Conservation (phyloP, 768 basidiomycete genomes). For the Fistulinella prunicolor region DNA sequence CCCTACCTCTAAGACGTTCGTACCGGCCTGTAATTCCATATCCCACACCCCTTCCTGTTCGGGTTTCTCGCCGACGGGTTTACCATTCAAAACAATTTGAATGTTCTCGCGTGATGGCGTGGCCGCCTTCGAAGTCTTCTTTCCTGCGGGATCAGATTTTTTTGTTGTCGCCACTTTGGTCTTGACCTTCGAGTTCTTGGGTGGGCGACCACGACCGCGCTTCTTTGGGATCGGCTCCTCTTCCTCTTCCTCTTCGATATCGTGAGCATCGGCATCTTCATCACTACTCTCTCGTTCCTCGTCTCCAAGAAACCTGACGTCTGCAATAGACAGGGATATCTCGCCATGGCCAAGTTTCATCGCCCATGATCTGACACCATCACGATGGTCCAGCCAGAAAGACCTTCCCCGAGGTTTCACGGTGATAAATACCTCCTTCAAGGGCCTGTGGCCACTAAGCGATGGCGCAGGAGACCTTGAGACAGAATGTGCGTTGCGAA, state of each 20-base stretch:
- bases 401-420: slow-evolving; percentile 60
- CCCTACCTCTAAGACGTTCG: slow-evolving; percentile 68
- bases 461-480: slow-evolving; percentile 32
- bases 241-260: slow-evolving; percentile 45
- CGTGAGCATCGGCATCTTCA: slow-evolving; percentile 46
- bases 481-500: slow-evolving; percentile 28
- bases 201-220: slow-evolving; percentile 38
- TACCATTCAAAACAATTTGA: slow-evolving; percentile 64
- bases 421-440: slow-evolving; percentile 51
- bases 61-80: slow-evolving; percentile 43
- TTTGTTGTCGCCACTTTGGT: slow-evolving; percentile 33
- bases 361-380: slow-evolving; percentile 75
- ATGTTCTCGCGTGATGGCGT: slow-evolving; percentile 44
- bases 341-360: slow-evolving; percentile 60
- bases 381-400: slow-evolving; percentile 57
- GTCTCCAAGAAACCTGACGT: slow-evolving; percentile 52
- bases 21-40: slow-evolving; percentile 54
- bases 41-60: slow-evolving; percentile 57
- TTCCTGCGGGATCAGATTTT: slow-evolving; percentile 35
- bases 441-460: slow-evolving; percentile 39
- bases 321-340: slow-evolving; percentile 49
- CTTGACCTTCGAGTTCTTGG: slow-evolving; percentile 34
- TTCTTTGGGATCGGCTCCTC: slow-evolving; percentile 38
- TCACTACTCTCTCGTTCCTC: slow-evolving; percentile 61
- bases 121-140: slow-evolving; percentile 43